Base-by-base conservation (phyloP, 306 rosid species). In the Argentina anserina region DNA sequence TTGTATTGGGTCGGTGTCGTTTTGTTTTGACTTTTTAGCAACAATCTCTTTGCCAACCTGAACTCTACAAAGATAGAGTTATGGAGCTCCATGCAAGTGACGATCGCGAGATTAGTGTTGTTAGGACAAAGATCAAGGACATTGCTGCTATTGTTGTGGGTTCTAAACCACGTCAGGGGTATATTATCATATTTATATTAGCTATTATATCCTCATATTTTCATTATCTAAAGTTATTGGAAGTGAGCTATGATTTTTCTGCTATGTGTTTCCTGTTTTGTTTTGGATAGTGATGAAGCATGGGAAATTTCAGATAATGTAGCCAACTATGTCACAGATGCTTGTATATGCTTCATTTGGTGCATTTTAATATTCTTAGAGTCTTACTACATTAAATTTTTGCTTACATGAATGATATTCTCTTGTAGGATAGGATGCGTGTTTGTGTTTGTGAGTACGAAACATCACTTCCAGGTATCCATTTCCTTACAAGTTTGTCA, bases 41-140 rank as follows among this genome's bases (percentile, higher is more conserved):
- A 36, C 7, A 29, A n/a, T 71, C 17, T 58, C 28, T 78, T 23
- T 79, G 58, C 78, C 87, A 97, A 71, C 95, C 99, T 59, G 97
- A 89, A 75, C 92, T 91, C 11, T 91, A 94, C 81, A 85, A 86
- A 84, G 86, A 92, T 61, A 89, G 99, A 86, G 97, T 91, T 69
- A 76, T 88, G 83, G 97, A 94, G 87, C 84, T 94, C 42, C 91
- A 94, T 91, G 99, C 99, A 23, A 94, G 99, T 83, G 99, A 89
- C 83, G 99, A 94, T 69, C 94, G 95, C 47, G 99, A 95, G 49
- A 94, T 94, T 72, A 91, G 91, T 55, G 93, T 94, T 74, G 99
- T 94, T 58, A 82, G 97, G 72, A 94, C 99, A 63, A 94, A 91
- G 83, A 94, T 94, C 8, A 94, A 94, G 55, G 84, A 86, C 84